phyloP scores from a whole-genome alignment of 1,284 basidiomycete genomes.

The Inonotus hispidus region DNA sequence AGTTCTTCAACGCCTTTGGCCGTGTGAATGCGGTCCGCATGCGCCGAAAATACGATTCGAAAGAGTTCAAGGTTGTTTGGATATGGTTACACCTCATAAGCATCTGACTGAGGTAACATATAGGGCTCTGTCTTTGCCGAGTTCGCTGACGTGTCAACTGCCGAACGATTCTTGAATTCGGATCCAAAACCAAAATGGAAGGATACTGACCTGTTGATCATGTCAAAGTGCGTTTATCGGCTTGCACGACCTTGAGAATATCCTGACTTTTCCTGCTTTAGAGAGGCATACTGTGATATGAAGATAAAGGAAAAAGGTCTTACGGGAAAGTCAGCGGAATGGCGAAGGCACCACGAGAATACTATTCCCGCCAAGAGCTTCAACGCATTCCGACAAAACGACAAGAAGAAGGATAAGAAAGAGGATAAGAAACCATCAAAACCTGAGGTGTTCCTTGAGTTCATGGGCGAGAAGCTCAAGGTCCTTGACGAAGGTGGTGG shows the following conservation, averaged over 20 bases:
- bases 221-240: constrained; percentile 71
- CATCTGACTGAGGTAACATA: background rate
- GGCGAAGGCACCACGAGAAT: constrained; percentile 39
- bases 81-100: background rate
- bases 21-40: constrained; percentile 83
- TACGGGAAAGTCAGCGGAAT: constrained; percentile 56
- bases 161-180: constrained; percentile 73
- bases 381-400: constrained; percentile 82
- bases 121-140: constrained; percentile 93
- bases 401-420: constrained; percentile 46
- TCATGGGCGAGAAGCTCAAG: constrained; percentile 59
- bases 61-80: constrained; percentile 73
- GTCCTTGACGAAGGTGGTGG: constrained; percentile 66
- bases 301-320: constrained; percentile 96
- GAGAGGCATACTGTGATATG: constrained; percentile 91
- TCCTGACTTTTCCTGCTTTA: constrained; percentile 27
- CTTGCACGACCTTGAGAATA: background rate
- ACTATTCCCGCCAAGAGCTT: constrained; percentile 55
- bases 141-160: constrained; percentile 70
- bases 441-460: constrained; percentile 63
- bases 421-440: constrained; percentile 36
- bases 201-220: constrained; percentile 70
- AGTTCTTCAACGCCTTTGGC: constrained; percentile 82
- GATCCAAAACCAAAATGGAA: constrained; percentile 79
- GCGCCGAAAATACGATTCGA: constrained; percentile 66